Percentiles rank a stretch among this genome's conserved stretches.
These are phyloP conservation scores for Fraxinus velutina DNA, from an alignment of 305 asterid species.

Conservation along the genomic window DNA sequence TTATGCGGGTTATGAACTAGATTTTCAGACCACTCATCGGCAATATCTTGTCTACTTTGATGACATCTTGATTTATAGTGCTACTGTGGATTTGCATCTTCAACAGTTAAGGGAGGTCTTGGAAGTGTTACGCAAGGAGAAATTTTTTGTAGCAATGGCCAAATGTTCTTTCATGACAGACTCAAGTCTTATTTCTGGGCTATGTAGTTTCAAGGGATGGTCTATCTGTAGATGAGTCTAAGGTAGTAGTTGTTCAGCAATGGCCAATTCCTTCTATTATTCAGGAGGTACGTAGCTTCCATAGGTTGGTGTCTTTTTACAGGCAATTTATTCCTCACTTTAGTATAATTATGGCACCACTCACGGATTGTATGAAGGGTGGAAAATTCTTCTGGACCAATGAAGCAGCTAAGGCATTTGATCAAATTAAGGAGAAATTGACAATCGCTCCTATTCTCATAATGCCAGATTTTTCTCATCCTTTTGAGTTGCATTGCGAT, in stretches of 20 bases:
- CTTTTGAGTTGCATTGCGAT: background rate
- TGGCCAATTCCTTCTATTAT: background rate
- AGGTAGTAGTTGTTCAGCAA: background rate
- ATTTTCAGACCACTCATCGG: background rate
- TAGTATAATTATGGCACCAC: background rate
- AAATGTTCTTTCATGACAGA: background rate
- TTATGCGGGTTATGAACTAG: background rate
- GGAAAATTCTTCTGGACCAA: background rate
- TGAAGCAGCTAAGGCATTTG: background rate
- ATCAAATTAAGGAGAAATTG: background rate
- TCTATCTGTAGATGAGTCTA: background rate
- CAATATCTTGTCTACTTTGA: slow-evolving; percentile 8
- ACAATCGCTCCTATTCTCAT: background rate
- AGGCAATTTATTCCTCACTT: background rate
- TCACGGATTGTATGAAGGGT: background rate
- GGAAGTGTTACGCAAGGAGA: background rate
- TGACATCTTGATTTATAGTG: background rate
- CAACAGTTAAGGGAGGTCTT: background rate
- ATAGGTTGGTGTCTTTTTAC: background rate
- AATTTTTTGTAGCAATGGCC: background rate
- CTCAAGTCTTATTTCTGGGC: background rate
- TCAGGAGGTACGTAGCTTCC: background rate
- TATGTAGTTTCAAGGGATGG: background rate
- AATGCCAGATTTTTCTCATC: background rate
- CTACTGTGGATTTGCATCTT: background rate